phyloP scores from a whole-genome alignment of 2,329 filamentous ascomycete species.

The Massarina eburnea region DNA sequence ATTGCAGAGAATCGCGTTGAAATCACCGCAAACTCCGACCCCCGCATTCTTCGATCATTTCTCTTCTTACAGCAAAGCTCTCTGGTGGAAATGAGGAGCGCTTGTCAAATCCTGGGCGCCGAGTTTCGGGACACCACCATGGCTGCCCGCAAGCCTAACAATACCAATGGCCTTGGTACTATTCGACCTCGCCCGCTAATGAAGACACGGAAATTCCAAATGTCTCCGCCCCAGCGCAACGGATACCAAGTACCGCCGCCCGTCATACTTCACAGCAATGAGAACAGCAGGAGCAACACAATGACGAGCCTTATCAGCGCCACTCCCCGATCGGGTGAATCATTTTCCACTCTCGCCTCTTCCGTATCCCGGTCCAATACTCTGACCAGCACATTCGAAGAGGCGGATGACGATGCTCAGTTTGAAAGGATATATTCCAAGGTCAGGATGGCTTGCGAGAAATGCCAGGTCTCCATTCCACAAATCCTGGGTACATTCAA shows the following conservation, averaged over 20 bases:
- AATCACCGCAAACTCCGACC: slow-evolving; percentile 58
- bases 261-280: slow-evolving; percentile 47
- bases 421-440: slow-evolving; percentile 84
- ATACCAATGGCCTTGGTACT: slow-evolving; percentile 24
- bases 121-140: slow-evolving; percentile 34
- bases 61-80: slow-evolving; percentile 62
- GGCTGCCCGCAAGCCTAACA: slow-evolving; percentile 23
- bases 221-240: slow-evolving; percentile 38
- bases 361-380: slow-evolving; percentile 48
- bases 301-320: slow-evolving; percentile 50
- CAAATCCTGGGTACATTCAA: slow-evolving; percentile 36
- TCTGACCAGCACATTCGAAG: slow-evolving; percentile 62
- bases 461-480: slow-evolving; percentile 72
- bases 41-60: slow-evolving; percentile 59
- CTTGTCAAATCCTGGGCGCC: slow-evolving; percentile 54
- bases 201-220: slow-evolving; percentile 33
- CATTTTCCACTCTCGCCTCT: slow-evolving; percentile 64
- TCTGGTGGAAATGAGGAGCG: slow-evolving; percentile 61
- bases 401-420: slow-evolving; percentile 71
- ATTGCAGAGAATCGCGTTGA: slow-evolving; percentile 45
- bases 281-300: slow-evolving; percentile 57
- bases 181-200: slow-evolving; percentile 34
- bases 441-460: slow-evolving; percentile 71
- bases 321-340: slow-evolving; percentile 83
- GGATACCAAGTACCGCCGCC: slow-evolving; percentile 39